Conservation (phyloP, 2,329 filamentous ascomycete species). For the Huntiella decipiens region DNA sequence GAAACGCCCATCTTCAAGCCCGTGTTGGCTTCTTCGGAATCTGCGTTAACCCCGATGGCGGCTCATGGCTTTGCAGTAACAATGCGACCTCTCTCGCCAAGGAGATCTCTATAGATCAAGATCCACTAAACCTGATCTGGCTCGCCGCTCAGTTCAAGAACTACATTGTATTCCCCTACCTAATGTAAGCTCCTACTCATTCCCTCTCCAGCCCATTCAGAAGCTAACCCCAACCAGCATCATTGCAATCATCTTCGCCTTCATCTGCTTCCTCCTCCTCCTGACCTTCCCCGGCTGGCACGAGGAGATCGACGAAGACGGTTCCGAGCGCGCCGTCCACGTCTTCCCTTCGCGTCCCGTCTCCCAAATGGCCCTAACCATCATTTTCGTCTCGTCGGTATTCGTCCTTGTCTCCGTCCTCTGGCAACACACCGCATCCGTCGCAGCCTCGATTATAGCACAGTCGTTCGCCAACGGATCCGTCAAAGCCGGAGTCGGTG, state of each 20-base stretch:
- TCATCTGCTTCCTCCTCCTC: constrained; percentile 83
- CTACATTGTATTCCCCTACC: constrained; percentile 92
- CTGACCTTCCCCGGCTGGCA: constrained; percentile 97
- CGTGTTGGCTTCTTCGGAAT: constrained; percentile 97
- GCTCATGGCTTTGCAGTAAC: constrained; percentile 87
- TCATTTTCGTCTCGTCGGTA: constrained; percentile 65
- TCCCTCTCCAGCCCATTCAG: background rate
- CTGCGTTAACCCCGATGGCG: constrained; percentile 80
- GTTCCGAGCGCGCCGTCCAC: constrained; percentile 77
- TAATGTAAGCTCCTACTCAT: constrained; percentile 45
- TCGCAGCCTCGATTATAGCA: constrained; percentile 82
- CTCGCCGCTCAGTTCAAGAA: constrained; percentile 94
- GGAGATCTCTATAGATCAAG: constrained; percentile 75
- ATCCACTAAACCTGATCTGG: constrained; percentile 95
- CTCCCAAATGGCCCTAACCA: constrained; percentile 77
- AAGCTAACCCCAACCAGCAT: constrained; percentile 38
- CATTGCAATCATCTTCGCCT: constrained; percentile 92
- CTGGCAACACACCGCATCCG: constrained; percentile 91
- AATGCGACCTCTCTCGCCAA: constrained; percentile 88
- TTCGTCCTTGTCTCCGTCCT: constrained; percentile 58
- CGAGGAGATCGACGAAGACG: constrained; percentile 52
- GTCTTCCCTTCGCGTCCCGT: constrained; percentile 85
- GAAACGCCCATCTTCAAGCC: constrained; percentile 64
- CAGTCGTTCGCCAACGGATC: constrained; percentile 84
- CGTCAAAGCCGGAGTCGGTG: constrained; percentile 74